phyloP scores from a whole-genome alignment of 768 basidiomycete species.

The Suillus alpinus region DNA sequence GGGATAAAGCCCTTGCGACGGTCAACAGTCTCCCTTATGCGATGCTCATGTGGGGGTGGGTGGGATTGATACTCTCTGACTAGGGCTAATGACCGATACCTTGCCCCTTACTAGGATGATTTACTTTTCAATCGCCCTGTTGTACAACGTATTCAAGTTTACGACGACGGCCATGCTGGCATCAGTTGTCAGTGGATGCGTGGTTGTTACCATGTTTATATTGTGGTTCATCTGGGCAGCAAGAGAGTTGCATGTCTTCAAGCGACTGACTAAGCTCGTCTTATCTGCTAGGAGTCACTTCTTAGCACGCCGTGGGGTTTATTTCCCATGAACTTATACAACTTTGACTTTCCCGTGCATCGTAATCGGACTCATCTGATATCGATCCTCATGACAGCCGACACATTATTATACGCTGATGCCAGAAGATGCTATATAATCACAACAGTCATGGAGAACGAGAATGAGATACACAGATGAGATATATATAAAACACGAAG shows the following conservation, averaged over 20 bases:
- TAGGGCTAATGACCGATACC: background rate
- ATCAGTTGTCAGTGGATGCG: background rate
- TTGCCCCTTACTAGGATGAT: constrained; percentile 5
- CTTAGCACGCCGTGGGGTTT: background rate
- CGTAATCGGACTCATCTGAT: background rate
- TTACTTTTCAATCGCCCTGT: constrained; percentile 3
- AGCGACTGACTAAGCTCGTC: background rate
- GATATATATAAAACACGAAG: background rate
- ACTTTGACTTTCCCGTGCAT: background rate
- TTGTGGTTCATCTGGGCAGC: constrained; percentile 6
- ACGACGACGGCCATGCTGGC: background rate
- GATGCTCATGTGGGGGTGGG: constrained; percentile 52
- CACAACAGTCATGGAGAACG: background rate
- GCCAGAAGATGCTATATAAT: background rate
- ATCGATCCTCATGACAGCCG: background rate
- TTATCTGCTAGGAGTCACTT: background rate
- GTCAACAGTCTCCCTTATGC: constrained; percentile 51
- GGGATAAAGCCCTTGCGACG: constrained; percentile 44
- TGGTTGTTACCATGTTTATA: background rate
- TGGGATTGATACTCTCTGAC: background rate
- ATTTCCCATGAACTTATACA: background rate
- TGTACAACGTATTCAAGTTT: constrained; percentile 1
- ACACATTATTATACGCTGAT: background rate
- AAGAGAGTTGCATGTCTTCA: background rate
- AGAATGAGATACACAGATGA: background rate